phyloP scores from a whole-genome alignment of 2,329 filamentous ascomycete species.

The Chrysoporthe puriensis region DNA sequence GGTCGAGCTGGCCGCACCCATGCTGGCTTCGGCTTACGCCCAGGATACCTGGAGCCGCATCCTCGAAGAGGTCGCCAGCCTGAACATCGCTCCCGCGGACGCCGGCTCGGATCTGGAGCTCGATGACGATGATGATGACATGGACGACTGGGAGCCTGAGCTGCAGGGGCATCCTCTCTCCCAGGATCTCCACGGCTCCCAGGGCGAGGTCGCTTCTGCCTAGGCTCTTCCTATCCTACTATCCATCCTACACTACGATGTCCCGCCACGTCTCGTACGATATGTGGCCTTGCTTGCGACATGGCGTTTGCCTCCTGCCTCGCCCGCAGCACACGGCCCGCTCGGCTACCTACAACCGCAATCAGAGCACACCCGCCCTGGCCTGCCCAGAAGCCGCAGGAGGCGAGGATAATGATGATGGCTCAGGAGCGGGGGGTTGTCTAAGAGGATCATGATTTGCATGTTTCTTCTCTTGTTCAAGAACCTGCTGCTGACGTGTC shows the following conservation, averaged over 20 bases:
- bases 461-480: conserved; percentile 34
- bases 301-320: neutral
- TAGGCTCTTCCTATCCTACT: neutral
- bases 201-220: conserved; percentile 11
- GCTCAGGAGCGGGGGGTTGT: conserved; percentile 27
- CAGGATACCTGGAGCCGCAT: conserved; percentile 37
- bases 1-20: conserved; percentile 21
- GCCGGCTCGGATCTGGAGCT: conserved; percentile 27
- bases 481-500: conserved; percentile 46
- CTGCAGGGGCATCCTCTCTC: neutral
- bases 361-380: conserved; percentile 24
- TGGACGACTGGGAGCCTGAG: conserved; percentile 29
- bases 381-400: conserved; percentile 10
- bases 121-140: conserved; percentile 28
- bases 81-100: conserved; percentile 26
- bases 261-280: neutral
- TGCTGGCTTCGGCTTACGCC: conserved; percentile 18
- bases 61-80: conserved; percentile 22
- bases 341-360: neutral
- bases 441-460: conserved; percentile 21
- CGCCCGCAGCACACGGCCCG: no score
- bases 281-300: neutral
- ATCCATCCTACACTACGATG: no score
- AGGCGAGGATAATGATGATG: conserved; percentile 10
- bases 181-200: neutral